Evolutionary conservation across 306 rosid genomes (phyloP).

Genomic region (Argentina anserina): DNA sequence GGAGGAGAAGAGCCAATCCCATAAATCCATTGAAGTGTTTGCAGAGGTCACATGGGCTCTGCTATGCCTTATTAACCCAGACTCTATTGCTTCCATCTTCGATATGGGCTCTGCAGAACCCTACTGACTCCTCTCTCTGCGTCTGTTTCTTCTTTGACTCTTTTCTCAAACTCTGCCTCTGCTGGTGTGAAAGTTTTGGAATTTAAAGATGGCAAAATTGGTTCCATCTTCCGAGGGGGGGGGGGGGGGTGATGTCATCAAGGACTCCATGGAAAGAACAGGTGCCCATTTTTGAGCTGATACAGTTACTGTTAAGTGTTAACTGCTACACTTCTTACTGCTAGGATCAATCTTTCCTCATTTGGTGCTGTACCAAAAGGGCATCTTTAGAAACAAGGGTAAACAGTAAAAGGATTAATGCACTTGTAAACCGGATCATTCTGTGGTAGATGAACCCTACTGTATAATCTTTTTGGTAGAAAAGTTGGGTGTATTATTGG

Average conservation of each 20-base stretch:
- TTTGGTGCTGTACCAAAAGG: background rate
- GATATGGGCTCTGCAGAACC: background rate
- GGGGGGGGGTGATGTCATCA: conserved; percentile 1
- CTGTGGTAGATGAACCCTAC: too few species aligned
- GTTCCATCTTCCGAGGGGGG: background rate
- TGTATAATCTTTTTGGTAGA: too few species aligned
- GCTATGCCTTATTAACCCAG: background rate
- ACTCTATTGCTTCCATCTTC: background rate
- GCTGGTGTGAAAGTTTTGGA: background rate
- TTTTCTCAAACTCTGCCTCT: background rate
- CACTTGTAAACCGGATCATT: too few species aligned
- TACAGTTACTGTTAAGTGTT: background rate
- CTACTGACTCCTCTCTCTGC: background rate
- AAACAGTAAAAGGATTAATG: background rate
- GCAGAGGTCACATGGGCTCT: conserved; percentile 21
- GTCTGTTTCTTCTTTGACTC: background rate
- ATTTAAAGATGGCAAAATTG: background rate
- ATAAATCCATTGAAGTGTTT: background rate
- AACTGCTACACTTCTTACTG: background rate
- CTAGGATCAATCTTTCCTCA: background rate
- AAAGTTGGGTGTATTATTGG: too few species aligned
- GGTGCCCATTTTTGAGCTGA: background rate
- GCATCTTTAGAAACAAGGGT: background rate
- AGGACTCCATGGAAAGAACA: background rate
- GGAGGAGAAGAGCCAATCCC: conserved; percentile 11